These are phyloP conservation scores for Lachnellula arida DNA, from an alignment of 2,329 filamentous ascomycete species.

Conservation along the genomic window DNA sequence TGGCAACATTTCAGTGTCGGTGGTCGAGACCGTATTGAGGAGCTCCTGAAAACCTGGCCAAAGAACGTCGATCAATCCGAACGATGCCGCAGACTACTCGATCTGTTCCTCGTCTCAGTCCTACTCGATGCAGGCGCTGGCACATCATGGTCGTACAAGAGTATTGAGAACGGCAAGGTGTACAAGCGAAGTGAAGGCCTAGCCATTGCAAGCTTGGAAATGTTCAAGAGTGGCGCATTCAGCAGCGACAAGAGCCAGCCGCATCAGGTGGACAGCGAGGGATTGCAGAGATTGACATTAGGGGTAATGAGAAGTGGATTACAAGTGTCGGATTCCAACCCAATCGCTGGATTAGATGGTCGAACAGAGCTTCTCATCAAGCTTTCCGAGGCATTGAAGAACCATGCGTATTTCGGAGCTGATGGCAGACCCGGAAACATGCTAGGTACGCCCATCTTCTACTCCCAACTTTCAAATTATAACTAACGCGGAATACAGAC, in stretches of 20 bases:
- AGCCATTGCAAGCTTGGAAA: conserved; percentile 71
- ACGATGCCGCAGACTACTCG: conserved; percentile 68
- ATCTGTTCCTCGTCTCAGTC: conserved; percentile 76
- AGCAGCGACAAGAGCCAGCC: conserved; percentile 78
- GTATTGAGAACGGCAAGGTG: conserved; percentile 75
- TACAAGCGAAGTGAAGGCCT: conserved; percentile 87
- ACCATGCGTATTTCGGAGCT: conserved; percentile 77
- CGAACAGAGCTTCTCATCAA: conserved; percentile 73
- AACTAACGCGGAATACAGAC: conserved; percentile 49
- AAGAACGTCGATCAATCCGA: conserved; percentile 66
- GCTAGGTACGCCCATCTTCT: conserved; percentile 60
- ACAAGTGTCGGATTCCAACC: conserved; percentile 77
- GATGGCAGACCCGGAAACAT: conserved; percentile 88
- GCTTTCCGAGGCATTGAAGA: conserved; percentile 70
- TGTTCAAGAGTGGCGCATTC: conserved; percentile 91
- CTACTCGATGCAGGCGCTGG: conserved; percentile 86
- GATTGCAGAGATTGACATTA: conserved; percentile 67
- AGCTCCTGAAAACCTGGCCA: conserved; percentile 66
- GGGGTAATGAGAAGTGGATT: conserved; percentile 74
- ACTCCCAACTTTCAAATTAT: background rate
- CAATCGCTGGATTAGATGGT: conserved; percentile 79
- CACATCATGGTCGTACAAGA: conserved; percentile 88
- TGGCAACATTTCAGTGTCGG: conserved; percentile 85
- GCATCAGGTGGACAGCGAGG: conserved; percentile 83
- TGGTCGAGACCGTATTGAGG: conserved; percentile 66